These are phyloP conservation scores for Neurospora crassa DNA, from an alignment of 2,329 filamentous ascomycete genomes.

Conservation along the genomic window DNA sequence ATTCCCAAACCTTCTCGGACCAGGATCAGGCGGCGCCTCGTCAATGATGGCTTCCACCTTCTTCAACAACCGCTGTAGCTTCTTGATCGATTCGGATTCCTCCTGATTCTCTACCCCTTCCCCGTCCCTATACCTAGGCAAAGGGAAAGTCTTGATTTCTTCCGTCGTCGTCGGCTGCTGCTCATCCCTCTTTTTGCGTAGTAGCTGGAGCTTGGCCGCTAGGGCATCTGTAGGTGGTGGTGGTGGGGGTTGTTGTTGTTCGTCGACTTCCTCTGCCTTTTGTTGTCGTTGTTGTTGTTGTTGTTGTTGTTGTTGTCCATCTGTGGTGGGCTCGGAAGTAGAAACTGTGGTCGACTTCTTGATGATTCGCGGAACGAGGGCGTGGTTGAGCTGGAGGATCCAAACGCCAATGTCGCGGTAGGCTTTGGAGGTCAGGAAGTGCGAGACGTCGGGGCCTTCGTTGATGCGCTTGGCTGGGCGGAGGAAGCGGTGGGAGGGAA, in stretches of 20 bases:
- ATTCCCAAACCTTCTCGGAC: conserved; percentile 87
- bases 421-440: conserved; percentile 71
- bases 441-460: conserved; percentile 69
- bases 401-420: conserved; percentile 85
- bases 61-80: conserved; percentile 56
- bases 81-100: conserved; percentile 48
- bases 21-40: conserved; percentile 73
- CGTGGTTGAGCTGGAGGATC: conserved; percentile 79
- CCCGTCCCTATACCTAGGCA: background rate
- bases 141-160: background rate
- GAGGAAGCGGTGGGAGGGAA: conserved; percentile 46
- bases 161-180: background rate
- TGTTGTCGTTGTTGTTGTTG: background rate
- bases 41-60: conserved; percentile 59
- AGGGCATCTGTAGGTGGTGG: background rate
- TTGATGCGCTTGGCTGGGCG: conserved; percentile 73
- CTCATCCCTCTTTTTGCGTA: background rate
- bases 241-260: background rate
- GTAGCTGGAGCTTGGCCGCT: background rate
- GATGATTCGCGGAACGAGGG: conserved; percentile 61
- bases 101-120: background rate
- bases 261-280: background rate
- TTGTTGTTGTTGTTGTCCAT: background rate
- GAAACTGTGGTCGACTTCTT: conserved; percentile 22
- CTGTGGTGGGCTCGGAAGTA: background rate